Evolutionary conservation across 148 eudicot species (phyloP), one percentile per base, ranked within the genome.

Genomic region (Amaranthus hypochondriacus): DNA sequence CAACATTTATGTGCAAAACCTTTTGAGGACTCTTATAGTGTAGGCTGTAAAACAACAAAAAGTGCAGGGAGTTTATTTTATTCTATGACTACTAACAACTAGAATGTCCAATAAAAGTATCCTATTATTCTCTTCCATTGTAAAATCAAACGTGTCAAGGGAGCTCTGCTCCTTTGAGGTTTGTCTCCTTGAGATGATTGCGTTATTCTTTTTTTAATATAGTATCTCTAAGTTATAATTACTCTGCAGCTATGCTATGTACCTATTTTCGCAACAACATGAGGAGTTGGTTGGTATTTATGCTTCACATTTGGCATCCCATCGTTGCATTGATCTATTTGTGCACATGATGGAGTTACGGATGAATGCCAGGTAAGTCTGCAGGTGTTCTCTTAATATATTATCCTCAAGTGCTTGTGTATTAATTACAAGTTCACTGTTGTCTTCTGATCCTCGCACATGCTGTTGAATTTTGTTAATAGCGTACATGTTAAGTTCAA

Each of bases 301-400:
- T 87, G 97, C 96, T 73, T 90, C 96, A 73, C 89, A 92, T 82
- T 96, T 95, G 77, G 99, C 93, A 61, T 84, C 75, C 60, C 97
- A 95, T 80, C 96, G 92, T 57, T 95, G 99, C 87, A 83, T 90
- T 75, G 97, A 95, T 74, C 90, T 95, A 64, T 92, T 88, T 89
- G 97, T 95, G 82, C 90, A 90, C 76, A 92, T 95, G 99, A 95
- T 95, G 99, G 99, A 95, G 84, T 76, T 90, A 76, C 85, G 97
- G 78, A 87, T 95, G 80, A 87, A 84, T 85, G 83, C 96, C 81
- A 90, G 98, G 98, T 89, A 47, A 71, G 49, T 63, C 47, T 62
- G 58, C 62, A 7, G 18, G 55, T 71, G 8, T 48, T 12, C 52
- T 68, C 5, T 39, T 74, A 63, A 59, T 51, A 48, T 68, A 48